Base-by-base conservation (phyloP, 2,329 filamentous ascomycete genomes). In the Xylariaceae sp. region DNA sequence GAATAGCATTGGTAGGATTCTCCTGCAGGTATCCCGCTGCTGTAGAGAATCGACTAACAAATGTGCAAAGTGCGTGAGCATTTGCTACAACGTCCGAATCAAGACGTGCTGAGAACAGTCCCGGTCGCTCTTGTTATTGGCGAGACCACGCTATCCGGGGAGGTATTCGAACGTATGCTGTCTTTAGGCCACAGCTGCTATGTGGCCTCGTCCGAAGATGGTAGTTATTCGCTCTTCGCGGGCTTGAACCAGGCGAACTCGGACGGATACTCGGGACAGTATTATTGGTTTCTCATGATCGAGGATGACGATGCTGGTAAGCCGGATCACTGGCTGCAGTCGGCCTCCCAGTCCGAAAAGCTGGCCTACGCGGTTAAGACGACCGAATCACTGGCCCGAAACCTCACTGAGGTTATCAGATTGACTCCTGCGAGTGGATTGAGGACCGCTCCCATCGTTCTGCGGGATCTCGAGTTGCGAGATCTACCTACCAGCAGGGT, bases 271-370 rank as follows among this genome's bases (percentile, higher is more conserved):
- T 65, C 65, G 0, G 68, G 59, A 7, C 46, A 58, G 3, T 70
- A 68, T 40, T 70, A 69, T 42, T 70, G 66, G 65, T 56, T 52
- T 18, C 1, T 62, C 16, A 40, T 54, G 37, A 52, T 45, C 20
- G 23, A 53, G 7, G 61, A 68, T 49, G 91, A 96, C 68, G 84
- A 88, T 7, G 79, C 96, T 60, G 87, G 84, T 75, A 90, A 90
- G 68, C 91, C 96, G 73, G 89, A 95, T 56, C 89, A 90, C 16
- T 98, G 91, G 87, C 91, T 93, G 0, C 81, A 82, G 64, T 41
- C 58, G 7, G 60, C 65, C 45, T 78, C 89, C 7, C 67, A 69
- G 7, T 69, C 73, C 61, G 83, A 82, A 60, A 82, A 87, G 20
- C 75, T 88, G 1, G 84, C 82, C 0, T 73, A 59, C 32, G 60